Evolutionary conservation across 768 basidiomycete genomes (phyloP).

Genomic region (Mycena sanguinolenta): DNA sequence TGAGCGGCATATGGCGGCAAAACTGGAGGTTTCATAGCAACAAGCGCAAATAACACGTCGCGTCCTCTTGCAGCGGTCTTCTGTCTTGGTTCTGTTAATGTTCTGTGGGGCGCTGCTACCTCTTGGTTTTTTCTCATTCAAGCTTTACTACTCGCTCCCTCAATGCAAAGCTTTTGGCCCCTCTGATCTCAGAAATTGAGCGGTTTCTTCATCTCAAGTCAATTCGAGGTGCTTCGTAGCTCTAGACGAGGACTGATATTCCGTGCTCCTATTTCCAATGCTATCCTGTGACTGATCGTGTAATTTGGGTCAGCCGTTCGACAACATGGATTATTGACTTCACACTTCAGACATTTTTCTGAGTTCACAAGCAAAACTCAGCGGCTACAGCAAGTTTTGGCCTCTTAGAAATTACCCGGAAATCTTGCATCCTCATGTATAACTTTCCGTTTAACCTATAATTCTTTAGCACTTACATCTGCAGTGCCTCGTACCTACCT

Average conservation of each 20-base stretch:
- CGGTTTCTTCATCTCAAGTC: background rate
- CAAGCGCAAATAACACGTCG: background rate
- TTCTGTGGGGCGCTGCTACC: background rate
- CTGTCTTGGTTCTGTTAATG: background rate
- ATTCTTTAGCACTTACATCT: background rate
- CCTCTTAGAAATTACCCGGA: too few species aligned
- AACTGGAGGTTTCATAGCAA: background rate
- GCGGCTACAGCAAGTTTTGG: too few species aligned
- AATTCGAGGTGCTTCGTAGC: background rate
- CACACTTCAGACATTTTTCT: too few species aligned
- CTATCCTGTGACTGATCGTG: background rate
- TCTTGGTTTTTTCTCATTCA: background rate
- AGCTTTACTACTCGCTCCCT: background rate
- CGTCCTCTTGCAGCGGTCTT: background rate
- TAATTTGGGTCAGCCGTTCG: too few species aligned
- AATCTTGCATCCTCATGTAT: too few species aligned
- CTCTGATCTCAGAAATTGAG: background rate
- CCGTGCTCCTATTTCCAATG: background rate
- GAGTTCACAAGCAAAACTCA: too few species aligned
- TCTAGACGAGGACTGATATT: background rate
- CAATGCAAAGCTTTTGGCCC: background rate
- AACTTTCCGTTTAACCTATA: background rate
- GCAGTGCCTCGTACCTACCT: too few species aligned
- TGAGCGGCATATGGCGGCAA: background rate
- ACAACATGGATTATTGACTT: background rate